Evolutionary conservation across 495 filamentous ascomycete genomes (phyloP), one percentile per base, ranked within the genome.

Genomic region (Hypoxylon cercidicola): DNA sequence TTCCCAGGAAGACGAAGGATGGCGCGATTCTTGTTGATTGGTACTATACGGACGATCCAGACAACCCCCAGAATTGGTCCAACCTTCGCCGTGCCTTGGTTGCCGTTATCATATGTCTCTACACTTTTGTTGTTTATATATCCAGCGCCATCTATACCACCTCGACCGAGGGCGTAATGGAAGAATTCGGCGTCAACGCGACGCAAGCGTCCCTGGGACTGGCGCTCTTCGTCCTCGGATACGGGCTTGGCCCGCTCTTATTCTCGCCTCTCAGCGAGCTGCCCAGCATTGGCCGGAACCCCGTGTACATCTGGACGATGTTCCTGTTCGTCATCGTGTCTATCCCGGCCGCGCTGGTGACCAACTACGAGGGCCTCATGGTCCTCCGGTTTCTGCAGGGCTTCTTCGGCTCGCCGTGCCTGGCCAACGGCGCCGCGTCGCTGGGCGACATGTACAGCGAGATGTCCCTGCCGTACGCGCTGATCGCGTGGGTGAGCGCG

Each of bases 401-500:
- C 1, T 77, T 95, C 49, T 84, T 90, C 19, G 90, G 90, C 6
- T 87, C 84, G 39, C 90, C 91, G 1, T 93, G 92, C 73, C 75
- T 95, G 18, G 88, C 84, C 58, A 90, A 91, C 20, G 90, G 90
- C 13, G 90, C 88, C 19, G 92, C 90, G 0, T 90, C 89, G 2
- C 86, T 93, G 8, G 89, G 88, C 23, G 91, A 95, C 70, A 84
- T 93, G 81, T 94, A 93, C 71, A 76, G 81, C 40, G 84, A 84
- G 23, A 77, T 87, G 48, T 82, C 91, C 37, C 81, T 94, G 15
- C 84, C 92, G 0, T 95, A 90, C 69, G 90, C 89, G 5, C 84
- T 86, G 28, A 78, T 81, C 23, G 89, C 89, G 4, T 92, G 90
- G 72, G 78, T 78, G 0, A 72, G 40, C 10, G 30, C 77, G 2